Evolutionary conservation across 257 asterid genomes (phyloP).

Genomic region (Solanum habrochaites): DNA sequence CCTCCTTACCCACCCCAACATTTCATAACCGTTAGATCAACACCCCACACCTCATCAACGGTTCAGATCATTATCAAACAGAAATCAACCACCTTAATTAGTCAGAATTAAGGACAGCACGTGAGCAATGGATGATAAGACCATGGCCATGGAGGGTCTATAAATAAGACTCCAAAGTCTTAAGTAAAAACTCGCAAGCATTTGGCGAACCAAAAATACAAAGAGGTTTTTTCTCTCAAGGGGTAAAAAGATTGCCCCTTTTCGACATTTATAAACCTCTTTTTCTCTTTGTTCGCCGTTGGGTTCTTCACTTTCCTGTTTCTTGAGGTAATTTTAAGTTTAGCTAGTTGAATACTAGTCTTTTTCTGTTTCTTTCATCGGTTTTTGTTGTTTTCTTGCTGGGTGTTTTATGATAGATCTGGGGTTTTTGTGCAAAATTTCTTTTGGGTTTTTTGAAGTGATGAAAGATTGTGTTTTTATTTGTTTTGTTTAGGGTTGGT

Average conservation of each 20-base stretch:
- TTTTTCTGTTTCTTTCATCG: not conserved
- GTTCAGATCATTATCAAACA: not conserved
- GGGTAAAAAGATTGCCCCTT: not conserved
- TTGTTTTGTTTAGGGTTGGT: not conserved
- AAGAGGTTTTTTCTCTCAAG: not conserved
- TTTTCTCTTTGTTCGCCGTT: not conserved
- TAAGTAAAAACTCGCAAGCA: slow-evolving; percentile 6
- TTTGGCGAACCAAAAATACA: slow-evolving; percentile 1
- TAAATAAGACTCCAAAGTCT: slow-evolving; percentile 5
- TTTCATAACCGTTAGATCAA: not conserved
- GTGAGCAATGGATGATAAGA: not conserved
- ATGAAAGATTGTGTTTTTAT: not conserved
- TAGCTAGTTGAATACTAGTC: not conserved
- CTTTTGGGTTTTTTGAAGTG: not conserved
- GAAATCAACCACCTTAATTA: not conserved
- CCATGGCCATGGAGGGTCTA: not conserved
- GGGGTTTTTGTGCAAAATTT: not conserved
- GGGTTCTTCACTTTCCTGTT: not conserved
- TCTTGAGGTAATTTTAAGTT: not conserved
- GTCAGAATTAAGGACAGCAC: not conserved
- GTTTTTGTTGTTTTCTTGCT: not conserved
- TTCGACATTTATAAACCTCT: not conserved
- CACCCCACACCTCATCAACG: not conserved
- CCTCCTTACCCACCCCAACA: not conserved
- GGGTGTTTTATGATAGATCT: not conserved